Base-by-base conservation (phyloP, 345 rosid species). In the Limnanthes douglasii region DNA sequence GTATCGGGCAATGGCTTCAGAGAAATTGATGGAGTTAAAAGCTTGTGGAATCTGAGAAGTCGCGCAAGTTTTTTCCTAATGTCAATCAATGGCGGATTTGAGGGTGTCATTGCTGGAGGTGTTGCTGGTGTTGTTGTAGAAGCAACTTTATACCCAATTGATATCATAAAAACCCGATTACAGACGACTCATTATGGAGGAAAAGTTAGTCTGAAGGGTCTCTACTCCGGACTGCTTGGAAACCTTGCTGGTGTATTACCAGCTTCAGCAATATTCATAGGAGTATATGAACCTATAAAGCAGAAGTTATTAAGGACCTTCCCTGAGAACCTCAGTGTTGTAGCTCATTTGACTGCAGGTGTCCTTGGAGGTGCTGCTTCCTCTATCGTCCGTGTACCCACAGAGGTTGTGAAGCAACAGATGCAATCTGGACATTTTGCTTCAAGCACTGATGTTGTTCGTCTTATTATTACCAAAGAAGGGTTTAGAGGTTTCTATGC, bases 211-310 rank as follows among this genome's bases (percentile, higher is more conserved):
- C 63, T 65, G 56, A 73, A 66, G 39, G 93, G 93, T 31, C 65
- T 85, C 18, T 85, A 85, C 51, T 66, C 96, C 57, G 93, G 96
- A 56, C 55, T 85, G 56, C 82, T 60, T 48, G 93, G 86, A 51
- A 85, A 85, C 58, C 70, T 85, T 62, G 79, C 59, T 45, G 93
- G 93, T 38, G 86, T 60, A 20, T 63, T 80, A 45, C 90, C 93
- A 20, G 78, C 88, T 44, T 77, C 82, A 1, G 88, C 75, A 20
- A 16, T 77, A 46, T 73, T 66, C 60, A 51, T 77, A 40, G 88
- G 78, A 44, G 70, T 73, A 19, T 77, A 73, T 60, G 88, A 77
- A 53, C 82, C 88, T 36, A 36, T 57, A 37, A 77, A 73, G 57
- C 73, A 64, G 51, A 67, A 73, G 39, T 34, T 77, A 19, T 51